These are phyloP conservation scores for Nelumbo lutea DNA, from an alignment of 164 flowering plant genomes.

Conservation along the genomic window DNA sequence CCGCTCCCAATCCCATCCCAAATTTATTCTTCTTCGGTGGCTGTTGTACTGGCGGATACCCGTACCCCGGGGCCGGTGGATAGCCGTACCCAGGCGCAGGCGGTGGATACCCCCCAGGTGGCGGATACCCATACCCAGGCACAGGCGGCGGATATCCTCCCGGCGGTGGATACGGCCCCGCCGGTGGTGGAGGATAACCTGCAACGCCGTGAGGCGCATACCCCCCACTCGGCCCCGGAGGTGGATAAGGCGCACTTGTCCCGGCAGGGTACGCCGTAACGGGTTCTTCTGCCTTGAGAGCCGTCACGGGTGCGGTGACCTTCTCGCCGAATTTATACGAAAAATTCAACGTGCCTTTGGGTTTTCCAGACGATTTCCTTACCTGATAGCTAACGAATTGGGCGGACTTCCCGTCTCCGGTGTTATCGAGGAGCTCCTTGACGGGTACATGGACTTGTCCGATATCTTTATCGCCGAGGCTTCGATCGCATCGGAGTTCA, in stretches of 20 bases:
- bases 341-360: constrained; percentile 52
- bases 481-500: constrained; percentile 35
- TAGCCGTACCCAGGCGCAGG: constrained; percentile 18
- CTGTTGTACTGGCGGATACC: constrained; percentile 24
- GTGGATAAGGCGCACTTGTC: constrained; percentile 15
- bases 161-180: constrained; percentile 20
- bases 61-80: constrained; percentile 11
- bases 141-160: constrained; percentile 11
- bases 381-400: constrained; percentile 48
- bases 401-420: constrained; percentile 12
- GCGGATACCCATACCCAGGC: constrained; percentile 22
- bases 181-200: neutral
- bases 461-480: constrained; percentile 47
- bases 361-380: constrained; percentile 43
- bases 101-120: constrained; percentile 10
- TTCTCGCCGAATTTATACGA: constrained; percentile 52
- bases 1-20: constrained; percentile 77
- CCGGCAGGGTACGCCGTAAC: constrained; percentile 30
- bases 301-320: constrained; percentile 10
- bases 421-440: constrained; percentile 45
- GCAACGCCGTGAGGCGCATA: constrained; percentile 3
- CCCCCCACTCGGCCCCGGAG: constrained; percentile 2
- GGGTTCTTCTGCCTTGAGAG: constrained; percentile 12
- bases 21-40: constrained; percentile 49
- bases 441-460: constrained; percentile 60